Evolutionary conservation across 371 early-diverging fungal species (phyloP), one percentile per base, ranked within the genome.

Genomic region (Entomophthora muscae): DNA sequence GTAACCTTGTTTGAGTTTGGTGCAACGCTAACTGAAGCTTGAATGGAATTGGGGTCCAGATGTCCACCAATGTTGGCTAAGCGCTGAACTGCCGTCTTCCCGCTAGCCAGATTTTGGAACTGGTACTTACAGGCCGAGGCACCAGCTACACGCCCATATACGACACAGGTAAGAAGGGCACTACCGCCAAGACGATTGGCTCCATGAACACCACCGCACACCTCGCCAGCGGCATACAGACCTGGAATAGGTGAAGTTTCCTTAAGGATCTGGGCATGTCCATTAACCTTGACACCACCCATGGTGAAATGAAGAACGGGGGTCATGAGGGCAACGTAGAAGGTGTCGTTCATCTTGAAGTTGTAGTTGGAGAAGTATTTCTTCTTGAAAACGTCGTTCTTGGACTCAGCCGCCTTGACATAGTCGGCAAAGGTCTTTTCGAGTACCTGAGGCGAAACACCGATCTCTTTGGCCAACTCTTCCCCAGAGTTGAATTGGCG

Each of bases 301-400:
- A 95, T 95, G 27, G 95, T 92, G 67, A 91, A 96, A 75, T 96
- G 97, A 55, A 93, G 82, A 32, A 90, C 90, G 26, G 95, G 95
- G 64, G 88, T 84, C 79, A 96, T 88, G 29, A 82, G 75, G 24
- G 90, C 88, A 64, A 94, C 92, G 71, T 89, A 78, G 70, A 88
- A 89, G 75, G 83, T 76, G 64, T 82, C 81, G 60, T 76, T 70
- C 77, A 83, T 82, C 64, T 75, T 78, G 73, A 81, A 85, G 66
- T 90, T 90, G 3, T 77, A 67, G 67, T 88, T 89, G 69, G 84
- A 84, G 75, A 89, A 88, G 82, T 88, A 95, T 70, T 82, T 86
- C 76, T 94, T 94, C 67, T 94, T 94, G 78, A 86, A 92, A 63
- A 87, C 86, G 71, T 89, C 88, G 68, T 79, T 84, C 65, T 67